A percentile compares a stretch with the other conserved stretches of the same genome.
Evolutionary conservation across 2,329 filamentous ascomycete genomes (phyloP).

Genomic region (Sporothrix pseudoabietina): DNA sequence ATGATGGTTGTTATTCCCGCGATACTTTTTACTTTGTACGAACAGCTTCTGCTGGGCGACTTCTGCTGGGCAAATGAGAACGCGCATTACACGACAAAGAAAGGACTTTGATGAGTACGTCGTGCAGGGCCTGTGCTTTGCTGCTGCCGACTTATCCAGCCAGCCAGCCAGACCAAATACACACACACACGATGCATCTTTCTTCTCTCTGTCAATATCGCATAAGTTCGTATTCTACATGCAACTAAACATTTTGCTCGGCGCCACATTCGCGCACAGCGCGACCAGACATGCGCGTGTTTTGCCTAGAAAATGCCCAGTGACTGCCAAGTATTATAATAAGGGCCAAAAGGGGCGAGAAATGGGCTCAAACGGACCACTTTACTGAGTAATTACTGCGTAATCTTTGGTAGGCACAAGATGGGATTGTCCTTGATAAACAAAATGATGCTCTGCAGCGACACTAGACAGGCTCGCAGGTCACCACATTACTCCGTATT

Average conservation of each 20-base stretch:
- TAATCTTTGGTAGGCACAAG: too few species aligned
- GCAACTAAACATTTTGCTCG: background rate
- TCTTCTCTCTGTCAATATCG: too few species aligned
- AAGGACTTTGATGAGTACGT: background rate
- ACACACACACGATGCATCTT: background rate
- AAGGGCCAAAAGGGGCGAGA: background rate
- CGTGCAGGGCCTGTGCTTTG: background rate
- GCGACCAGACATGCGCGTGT: background rate
- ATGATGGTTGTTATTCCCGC: background rate
- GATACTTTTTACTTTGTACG: background rate
- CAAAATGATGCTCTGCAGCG: too few species aligned
- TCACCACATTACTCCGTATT: too few species aligned
- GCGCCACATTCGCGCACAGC: background rate
- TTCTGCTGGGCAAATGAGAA: background rate
- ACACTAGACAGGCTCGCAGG: too few species aligned
- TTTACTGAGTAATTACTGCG: background rate
- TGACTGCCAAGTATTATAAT: background rate
- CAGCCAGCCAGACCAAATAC: background rate
- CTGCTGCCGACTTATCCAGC: background rate
- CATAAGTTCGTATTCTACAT: background rate
- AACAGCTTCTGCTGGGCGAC: background rate
- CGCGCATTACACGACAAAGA: background rate
- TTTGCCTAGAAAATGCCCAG: slow-evolving; percentile 11
- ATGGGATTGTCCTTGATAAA: too few species aligned
- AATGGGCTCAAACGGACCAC: background rate